phyloP scores from a whole-genome alignment of 768 basidiomycete species.

The Clavaria fumosa region DNA sequence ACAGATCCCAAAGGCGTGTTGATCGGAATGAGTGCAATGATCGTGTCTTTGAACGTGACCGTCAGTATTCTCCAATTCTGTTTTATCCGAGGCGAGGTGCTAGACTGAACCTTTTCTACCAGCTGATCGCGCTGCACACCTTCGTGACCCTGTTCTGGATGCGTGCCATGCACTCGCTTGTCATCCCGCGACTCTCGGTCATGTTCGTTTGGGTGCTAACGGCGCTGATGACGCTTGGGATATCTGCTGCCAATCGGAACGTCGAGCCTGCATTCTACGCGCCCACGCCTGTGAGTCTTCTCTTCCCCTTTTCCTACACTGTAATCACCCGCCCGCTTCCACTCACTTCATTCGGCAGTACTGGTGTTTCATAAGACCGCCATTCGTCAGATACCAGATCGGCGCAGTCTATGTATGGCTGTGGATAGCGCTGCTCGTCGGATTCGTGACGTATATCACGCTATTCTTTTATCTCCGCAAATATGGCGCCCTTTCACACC shows the following conservation, averaged over 20 bases:
- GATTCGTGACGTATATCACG: no score
- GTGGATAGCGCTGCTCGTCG: no score
- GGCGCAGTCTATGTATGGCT: no score
- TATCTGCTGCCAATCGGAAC: not conserved
- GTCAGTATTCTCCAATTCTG: not conserved
- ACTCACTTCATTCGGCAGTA: no score
- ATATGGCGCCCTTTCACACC: no score
- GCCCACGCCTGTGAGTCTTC: not conserved
- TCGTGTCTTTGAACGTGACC: not conserved
- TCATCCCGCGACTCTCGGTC: not conserved
- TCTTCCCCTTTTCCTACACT: no score
- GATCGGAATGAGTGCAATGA: not conserved
- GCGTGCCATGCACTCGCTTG: not conserved
- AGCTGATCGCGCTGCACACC: not conserved
- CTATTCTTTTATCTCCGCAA: no score
- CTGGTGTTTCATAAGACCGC: no score
- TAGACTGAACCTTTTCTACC: not conserved
- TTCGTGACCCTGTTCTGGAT: not conserved
- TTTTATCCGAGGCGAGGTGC: not conserved
- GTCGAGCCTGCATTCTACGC: not conserved
- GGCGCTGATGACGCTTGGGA: not conserved
- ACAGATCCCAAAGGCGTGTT: not conserved
- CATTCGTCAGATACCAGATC: no score
- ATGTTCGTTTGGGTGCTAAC: not conserved
- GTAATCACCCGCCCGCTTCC: no score